Conservation (phyloP, 2,329 filamentous ascomycete species). For the Colletotrichum gigasporum region DNA sequence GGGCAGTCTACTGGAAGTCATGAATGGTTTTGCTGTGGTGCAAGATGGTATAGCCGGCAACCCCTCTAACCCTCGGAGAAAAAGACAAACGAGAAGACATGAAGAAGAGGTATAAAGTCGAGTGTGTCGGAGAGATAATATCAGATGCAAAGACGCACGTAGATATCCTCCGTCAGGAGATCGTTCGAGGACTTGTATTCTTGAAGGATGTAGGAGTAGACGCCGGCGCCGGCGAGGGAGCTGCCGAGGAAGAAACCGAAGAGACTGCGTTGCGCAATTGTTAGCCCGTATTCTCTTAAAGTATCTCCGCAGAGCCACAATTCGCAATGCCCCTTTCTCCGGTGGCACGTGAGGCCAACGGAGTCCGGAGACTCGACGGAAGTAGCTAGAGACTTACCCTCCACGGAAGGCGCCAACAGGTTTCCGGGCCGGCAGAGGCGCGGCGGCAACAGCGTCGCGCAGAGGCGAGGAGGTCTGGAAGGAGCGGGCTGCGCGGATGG, state of each 20-base stretch:
- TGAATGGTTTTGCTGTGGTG: not conserved
- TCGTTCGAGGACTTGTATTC: constrained; percentile 96
- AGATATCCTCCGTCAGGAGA: constrained; percentile 93
- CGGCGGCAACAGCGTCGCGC: constrained; percentile 53
- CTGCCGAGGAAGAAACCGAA: constrained; percentile 92
- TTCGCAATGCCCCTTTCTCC: not conserved
- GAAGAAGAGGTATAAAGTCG: not conserved
- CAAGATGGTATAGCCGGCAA: not conserved
- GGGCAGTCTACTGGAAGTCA: constrained; percentile 4
- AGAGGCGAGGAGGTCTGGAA: constrained; percentile 61
- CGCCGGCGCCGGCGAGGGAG: constrained; percentile 78
- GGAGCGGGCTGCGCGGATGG: constrained; percentile 43
- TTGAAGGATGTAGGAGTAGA: constrained; percentile 92
- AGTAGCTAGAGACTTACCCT: constrained; percentile 55
- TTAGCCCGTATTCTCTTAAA: not conserved
- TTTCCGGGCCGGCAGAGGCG: constrained; percentile 64
- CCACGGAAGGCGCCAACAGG: constrained; percentile 70
- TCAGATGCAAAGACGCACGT: constrained; percentile 73
- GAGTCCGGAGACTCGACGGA: not conserved
- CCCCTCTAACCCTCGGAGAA: constrained; percentile 1
- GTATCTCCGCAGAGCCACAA: not conserved
- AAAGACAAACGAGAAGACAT: constrained; percentile 32
- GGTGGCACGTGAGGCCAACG: not conserved
- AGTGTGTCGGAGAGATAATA: constrained; percentile 27
- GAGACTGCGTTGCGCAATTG: constrained; percentile 62